phyloP scores from a whole-genome alignment of 495 filamentous ascomycete species.

The Jackrogersella minutella region DNA sequence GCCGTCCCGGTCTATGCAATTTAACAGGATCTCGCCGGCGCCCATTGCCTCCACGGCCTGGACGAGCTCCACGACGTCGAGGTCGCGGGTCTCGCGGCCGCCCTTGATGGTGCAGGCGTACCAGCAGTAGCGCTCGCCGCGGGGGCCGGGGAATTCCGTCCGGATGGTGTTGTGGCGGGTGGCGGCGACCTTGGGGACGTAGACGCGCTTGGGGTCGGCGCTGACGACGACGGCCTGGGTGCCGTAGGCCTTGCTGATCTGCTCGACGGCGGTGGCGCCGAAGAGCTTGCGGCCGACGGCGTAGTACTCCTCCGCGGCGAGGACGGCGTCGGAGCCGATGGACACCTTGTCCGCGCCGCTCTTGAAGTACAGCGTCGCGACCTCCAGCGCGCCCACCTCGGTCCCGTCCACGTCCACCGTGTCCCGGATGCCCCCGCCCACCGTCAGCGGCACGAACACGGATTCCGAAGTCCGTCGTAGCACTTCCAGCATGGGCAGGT shows the following conservation, averaged over 20 bases:
- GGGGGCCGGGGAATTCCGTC: slow-evolving; percentile 73
- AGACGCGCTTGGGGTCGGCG: slow-evolving; percentile 91
- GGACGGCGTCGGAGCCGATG: slow-evolving; percentile 94
- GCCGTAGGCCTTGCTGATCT: slow-evolving; percentile 91
- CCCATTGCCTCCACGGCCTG: slow-evolving; percentile 96
- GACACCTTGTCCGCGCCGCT: slow-evolving; percentile 98
- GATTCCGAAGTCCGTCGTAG: slow-evolving; percentile 84
- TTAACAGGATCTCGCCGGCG: slow-evolving; percentile 88
- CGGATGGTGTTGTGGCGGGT: slow-evolving; percentile 81
- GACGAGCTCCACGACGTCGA: slow-evolving; percentile 88
- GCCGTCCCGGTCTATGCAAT: slow-evolving; percentile 97
- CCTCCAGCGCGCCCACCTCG: slow-evolving; percentile 82
- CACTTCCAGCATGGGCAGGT: slow-evolving; percentile 96
- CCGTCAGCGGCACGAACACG: slow-evolving; percentile 96
- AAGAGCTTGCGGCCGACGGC: slow-evolving; percentile 67
- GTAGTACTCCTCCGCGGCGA: slow-evolving; percentile 90
- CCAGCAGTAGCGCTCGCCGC: slow-evolving; percentile 88
- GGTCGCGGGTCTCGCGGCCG: slow-evolving; percentile 86
- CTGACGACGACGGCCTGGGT: slow-evolving; percentile 97
- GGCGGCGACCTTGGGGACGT: slow-evolving; percentile 73
- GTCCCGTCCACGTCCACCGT: slow-evolving; percentile 90
- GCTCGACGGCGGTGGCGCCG: slow-evolving; percentile 90
- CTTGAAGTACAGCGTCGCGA: slow-evolving; percentile 97
- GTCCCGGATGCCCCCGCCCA: slow-evolving; percentile 94
- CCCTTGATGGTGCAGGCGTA: slow-evolving; percentile 98